Conservation (phyloP, 441 rosid genomes). For the Brassica hybrid region DNA sequence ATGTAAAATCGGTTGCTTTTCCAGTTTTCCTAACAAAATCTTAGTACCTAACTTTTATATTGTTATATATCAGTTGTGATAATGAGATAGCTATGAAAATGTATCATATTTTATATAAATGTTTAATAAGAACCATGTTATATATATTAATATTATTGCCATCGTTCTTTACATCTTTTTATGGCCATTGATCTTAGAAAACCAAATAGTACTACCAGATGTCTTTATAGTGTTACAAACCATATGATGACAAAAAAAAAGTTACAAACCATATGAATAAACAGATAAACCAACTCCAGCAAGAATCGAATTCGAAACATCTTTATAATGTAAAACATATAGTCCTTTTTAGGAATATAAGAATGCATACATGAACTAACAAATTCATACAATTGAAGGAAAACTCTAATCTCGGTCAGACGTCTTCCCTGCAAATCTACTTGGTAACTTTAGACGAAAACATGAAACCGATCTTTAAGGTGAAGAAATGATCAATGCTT, state of each 20-base stretch:
- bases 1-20: constrained; percentile 35
- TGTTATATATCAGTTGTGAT: neutral
- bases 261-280: neutral
- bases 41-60: constrained; percentile 20
- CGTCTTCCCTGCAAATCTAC: neutral
- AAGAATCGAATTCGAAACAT: neutral
- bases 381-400: neutral
- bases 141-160: constrained; percentile 1
- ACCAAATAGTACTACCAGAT: neutral
- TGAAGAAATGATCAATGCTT: neutral
- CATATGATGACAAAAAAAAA: no score
- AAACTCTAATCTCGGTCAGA: neutral
- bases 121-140: constrained; percentile 10
- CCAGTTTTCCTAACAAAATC: constrained; percentile 21
- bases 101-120: neutral
- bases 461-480: neutral
- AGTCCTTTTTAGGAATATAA: neutral
- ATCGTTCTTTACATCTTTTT: neutral
- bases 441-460: neutral
- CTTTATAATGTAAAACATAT: neutral
- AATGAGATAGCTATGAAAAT: constrained; percentile 20
- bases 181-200: neutral
- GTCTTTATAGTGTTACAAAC: neutral
- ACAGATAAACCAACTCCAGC: neutral
- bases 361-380: neutral